Evolutionary conservation across 305 asterid genomes (phyloP), one percentile per base, ranked within the genome.

Genomic region (Solanum hybrid): DNA sequence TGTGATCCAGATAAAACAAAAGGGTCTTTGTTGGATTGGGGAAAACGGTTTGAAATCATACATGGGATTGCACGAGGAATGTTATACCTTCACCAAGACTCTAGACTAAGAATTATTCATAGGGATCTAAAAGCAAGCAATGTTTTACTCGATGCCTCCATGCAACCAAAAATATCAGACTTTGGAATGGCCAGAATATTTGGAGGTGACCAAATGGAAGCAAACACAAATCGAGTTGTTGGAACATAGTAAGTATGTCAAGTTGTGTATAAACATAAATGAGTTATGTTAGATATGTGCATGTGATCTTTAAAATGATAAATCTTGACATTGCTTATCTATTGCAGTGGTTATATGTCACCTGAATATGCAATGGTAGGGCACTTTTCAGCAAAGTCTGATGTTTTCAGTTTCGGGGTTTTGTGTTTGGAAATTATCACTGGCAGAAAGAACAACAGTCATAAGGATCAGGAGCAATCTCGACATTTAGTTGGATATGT

Each of bases 311-410:
- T 20, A 40, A n/a, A 42, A 7, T 81, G 60, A 73, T 11, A 40
- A 42, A 35, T n/a, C 17, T 42, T 82, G 26, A 13, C 4, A 24
- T 24, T 16, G 46, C 27, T 89, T 64, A 20, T 75, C 10, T 37
- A n/a, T 71, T 37, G 90, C 92, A 93, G 94, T 89, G 94, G 94
- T 16, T 93, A 93, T 38, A 93, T 93, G 93, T 92, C 94, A 22
- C 94, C 94, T 2, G 94, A 93, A 79, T 93, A 93, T 69, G 94
- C 94, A 89, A 92, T 92, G 94, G 91, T 88, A 56, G 94, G 94
- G 10, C 92, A 75, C 1, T 93, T 92, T 51, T 92, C 94, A 26
- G 86, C 85, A 16, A 93, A 91, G 35, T 92, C 93, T 3, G 94
- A 93, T 29, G 92, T 91, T 56, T 93, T 91, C 24, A 93, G 94